Base-by-base conservation (phyloP, 768 basidiomycete genomes). In the Rhodosporidiobolus sp. region DNA sequence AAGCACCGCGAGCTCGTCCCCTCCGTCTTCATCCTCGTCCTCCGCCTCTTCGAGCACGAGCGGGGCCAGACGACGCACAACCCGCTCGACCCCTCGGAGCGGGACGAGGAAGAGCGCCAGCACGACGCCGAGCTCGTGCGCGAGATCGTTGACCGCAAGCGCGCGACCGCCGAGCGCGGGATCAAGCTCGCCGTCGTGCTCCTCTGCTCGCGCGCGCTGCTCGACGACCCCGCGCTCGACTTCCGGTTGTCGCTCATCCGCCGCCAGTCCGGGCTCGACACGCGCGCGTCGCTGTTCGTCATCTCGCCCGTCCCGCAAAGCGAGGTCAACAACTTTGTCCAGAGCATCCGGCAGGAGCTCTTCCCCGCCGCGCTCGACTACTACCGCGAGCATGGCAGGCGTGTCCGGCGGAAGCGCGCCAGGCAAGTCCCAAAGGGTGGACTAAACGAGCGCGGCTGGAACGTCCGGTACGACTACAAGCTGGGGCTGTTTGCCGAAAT, bases 401-500 rank as follows among this genome's bases (percentile, higher is more conserved):
- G 93, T 0, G 91, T 96, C 4, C 84, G 93, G 54, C 84, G 93
- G 67, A 99, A 98, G 81, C 88, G 94, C 50, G 69, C 75, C 9
- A 26, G 75, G 38, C 62, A 64, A n/a, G 55, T 55, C 2, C 53
- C 57, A 8, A 64, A 59, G 43, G 75, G 75, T 3, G 55, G 69
- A 3, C 49, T 76, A 54, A 70, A 90, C 38, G 86, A 89, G 1
- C 89, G 92, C 80, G 94, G 94, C 0, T 99, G 94, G 95, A 92
- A 90, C 0, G 93, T 95, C 28, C 84, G 96, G 43, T 97, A 97
- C 78, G 94, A 97, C 79, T 98, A 93, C 84, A 99, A 98, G 82
- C 90, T 94, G 86, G 96, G 90, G 0, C 89, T 90, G 77, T 98
- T 97, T 80, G 93, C 95, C 0, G 95, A 99, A 81, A 93, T 97